phyloP scores from a whole-genome alignment of 1,139 yeast species.

The Pichia sp. region DNA sequence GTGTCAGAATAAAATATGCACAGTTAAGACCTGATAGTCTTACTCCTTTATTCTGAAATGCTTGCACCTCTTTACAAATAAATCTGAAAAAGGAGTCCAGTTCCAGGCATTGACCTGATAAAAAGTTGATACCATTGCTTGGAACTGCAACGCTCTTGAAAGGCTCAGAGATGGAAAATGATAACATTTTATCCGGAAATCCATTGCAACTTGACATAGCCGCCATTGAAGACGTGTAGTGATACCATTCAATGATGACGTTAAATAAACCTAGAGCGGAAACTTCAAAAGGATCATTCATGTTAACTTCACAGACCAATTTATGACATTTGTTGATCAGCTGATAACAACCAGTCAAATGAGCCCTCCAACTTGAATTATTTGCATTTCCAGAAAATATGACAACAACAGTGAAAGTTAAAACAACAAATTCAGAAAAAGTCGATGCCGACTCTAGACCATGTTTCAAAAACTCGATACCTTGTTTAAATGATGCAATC shows the following conservation, averaged over 20 bases:
- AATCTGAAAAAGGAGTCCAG: conserved; percentile 3
- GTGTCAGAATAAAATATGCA: conserved; percentile 7
- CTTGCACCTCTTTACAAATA: conserved; percentile 5
- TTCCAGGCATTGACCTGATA: conserved; percentile 12
- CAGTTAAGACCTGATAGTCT: conserved; percentile 15
- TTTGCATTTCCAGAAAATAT: conserved; percentile 16
- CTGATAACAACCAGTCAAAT: conserved; percentile 15
- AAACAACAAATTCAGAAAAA: conserved; percentile 12
- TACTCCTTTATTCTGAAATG: conserved; percentile 4
- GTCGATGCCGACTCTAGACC: conserved; percentile 9
- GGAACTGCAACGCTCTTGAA: conserved; percentile 1
- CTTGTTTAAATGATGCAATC: conserved; percentile 14
- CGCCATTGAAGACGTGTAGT: conserved; percentile 10
- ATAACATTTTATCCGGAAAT: conserved; percentile 5
- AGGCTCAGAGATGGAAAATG: not conserved
- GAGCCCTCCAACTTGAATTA: conserved; percentile 17
- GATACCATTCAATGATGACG: conserved; percentile 14
- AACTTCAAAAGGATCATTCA: conserved; percentile 1
- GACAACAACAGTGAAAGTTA: conserved; percentile 15
- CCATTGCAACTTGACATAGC: conserved; percentile 15
- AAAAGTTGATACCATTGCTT: conserved; percentile 11
- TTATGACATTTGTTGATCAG: conserved; percentile 10
- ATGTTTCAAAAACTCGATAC: conserved; percentile 12
- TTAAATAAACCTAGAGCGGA: conserved; percentile 13
- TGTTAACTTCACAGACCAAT: conserved; percentile 1